Base-by-base conservation (phyloP, 257 asterid species). In the Solanum etuberosum region DNA sequence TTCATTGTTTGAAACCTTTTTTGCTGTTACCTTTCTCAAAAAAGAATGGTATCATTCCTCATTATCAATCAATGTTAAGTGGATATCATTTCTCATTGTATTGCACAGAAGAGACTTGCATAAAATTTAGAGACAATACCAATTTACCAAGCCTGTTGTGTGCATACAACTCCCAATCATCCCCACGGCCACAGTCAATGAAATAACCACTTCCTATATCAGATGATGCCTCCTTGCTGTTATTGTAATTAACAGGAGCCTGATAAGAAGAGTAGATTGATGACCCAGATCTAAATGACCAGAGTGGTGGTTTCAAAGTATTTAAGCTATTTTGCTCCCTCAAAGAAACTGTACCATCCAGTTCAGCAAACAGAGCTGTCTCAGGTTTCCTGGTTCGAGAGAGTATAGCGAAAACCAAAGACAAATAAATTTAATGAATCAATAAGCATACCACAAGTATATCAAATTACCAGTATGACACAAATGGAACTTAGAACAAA, bases 141-240 rank as follows among this genome's bases (percentile, higher is more conserved):
- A 94, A 90, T 89, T 92, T 92, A 65, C 98, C 98, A 42, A 92
- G 96, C 91, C 93, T 92, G 89, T 77, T 93, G 92, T 97, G 98
- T 6, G 96, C 98, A 87, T 95, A 95, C 29, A 97, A 84, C 89
- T 92, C 95, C 98, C 98, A 94, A 78, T 97, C 98, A 86, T 94
- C 99, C 68, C 97, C 98, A 86, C 95, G 92, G 86, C 98, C 99
- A 88, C 94, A 94, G 88, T 95, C 99, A 82, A 97, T 94, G 90
- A 90, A 95, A 89, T 95, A 95, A 87, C 86, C 92, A 73, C 90
- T 91, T 88, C 91, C 96, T 43, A 90, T 35, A 85, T 91, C 96
- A 63, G 96, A 91, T 83, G 83, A 73, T 90, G 89, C 93, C 77
- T 92, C 97, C 77, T 81, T 90, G 85, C 93, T 93, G 85, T 83